Evolutionary conservation across 805 yeast species (phyloP).

Genomic region (Sugiyamaella lignohabitans): DNA sequence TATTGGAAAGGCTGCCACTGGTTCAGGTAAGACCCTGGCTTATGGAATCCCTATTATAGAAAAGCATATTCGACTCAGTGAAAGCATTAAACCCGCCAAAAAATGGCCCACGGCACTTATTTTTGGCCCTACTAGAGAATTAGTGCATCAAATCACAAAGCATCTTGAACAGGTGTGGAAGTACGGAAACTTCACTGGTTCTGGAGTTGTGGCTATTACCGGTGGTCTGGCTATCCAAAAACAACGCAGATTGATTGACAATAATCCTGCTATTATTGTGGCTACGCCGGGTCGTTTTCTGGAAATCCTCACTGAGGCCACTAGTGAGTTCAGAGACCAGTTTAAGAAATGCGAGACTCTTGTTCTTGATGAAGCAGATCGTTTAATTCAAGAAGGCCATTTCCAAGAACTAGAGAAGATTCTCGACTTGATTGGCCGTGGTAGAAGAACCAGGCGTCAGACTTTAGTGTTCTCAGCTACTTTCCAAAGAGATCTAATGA

Average conservation of each 20-base stretch:
- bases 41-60: slow-evolving; percentile 91
- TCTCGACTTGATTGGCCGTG: slow-evolving; percentile 56
- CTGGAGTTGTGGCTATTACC: slow-evolving; percentile 69
- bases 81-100: slow-evolving; percentile 5
- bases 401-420: slow-evolving; percentile 87
- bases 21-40: slow-evolving; percentile 95
- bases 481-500: slow-evolving; percentile 73
- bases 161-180: slow-evolving; percentile 41
- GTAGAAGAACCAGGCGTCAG: slow-evolving; percentile 50
- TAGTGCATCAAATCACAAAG: slow-evolving; percentile 86
- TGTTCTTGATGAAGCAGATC: slow-evolving; percentile 93
- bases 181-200: slow-evolving; percentile 32
- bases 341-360: slow-evolving; percentile 42
- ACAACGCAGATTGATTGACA: slow-evolving; percentile 70
- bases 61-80: slow-evolving; percentile 35
- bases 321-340: too few relatives aligned
- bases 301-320: slow-evolving; percentile 46
- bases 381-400: slow-evolving; percentile 91
- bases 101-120: slow-evolving; percentile 63
- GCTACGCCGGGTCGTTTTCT: slow-evolving; percentile 95
- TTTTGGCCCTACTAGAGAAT: slow-evolving; percentile 93
- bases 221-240: slow-evolving; percentile 95
- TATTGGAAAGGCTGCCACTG: slow-evolving; percentile 95
- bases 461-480: slow-evolving; percentile 95
- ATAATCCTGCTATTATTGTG: slow-evolving; percentile 70